These are phyloP conservation scores for Eucalyptus sp. DNA, from an alignment of 345 rosid species.

Conservation along the genomic window DNA sequence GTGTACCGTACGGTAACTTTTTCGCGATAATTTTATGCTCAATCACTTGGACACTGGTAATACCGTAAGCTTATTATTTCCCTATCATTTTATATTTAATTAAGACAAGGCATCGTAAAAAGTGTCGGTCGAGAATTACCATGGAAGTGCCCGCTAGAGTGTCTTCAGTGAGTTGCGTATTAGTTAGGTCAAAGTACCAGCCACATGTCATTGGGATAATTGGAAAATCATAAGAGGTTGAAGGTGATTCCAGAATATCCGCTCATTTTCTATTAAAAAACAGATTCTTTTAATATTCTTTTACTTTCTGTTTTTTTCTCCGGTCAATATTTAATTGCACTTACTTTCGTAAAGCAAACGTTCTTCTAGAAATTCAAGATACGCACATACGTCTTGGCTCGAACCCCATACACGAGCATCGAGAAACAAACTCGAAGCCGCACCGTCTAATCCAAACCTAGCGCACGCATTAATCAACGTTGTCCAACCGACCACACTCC, in stretches of 20 bases:
- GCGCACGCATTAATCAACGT: slow-evolving; percentile 58
- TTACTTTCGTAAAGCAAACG: too few species aligned
- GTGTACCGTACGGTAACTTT: too few species aligned
- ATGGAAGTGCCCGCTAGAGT: background rate
- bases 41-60: background rate
- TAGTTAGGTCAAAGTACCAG: background rate
- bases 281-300: too few species aligned
- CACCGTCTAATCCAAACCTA: slow-evolving; percentile 39
- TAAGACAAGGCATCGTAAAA: background rate
- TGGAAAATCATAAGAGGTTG: background rate
- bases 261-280: too few species aligned
- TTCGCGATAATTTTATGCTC: too few species aligned
- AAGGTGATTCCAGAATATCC: too few species aligned
- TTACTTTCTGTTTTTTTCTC: too few species aligned
- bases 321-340: too few species aligned
- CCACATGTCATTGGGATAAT: background rate
- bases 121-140: background rate
- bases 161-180: background rate
- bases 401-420: slow-evolving; percentile 25
- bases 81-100: too few species aligned
- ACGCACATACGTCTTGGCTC: slow-evolving; percentile 47
- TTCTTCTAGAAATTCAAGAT: slow-evolving; percentile 21
- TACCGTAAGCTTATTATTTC: background rate
- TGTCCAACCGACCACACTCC: slow-evolving; percentile 71
- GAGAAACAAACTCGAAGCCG: slow-evolving; percentile 34